Evolutionary conservation across 192 early-diverging fungal genomes (phyloP).

Genomic region (Rhizophagus clarus): DNA sequence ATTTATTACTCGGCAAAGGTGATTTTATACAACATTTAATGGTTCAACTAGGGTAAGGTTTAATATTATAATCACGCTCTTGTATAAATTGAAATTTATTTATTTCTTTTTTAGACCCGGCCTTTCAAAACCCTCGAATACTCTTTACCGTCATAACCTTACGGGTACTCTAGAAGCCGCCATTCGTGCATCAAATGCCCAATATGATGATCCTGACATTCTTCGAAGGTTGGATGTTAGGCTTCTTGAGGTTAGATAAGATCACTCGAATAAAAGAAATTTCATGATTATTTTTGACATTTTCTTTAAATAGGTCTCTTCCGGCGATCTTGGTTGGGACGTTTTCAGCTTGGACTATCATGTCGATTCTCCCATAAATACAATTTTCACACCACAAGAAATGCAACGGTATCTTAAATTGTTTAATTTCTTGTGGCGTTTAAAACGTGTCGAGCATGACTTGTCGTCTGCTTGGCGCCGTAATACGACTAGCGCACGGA

Average conservation of each 20-base stretch:
- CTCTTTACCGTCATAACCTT: slow-evolving; percentile 86
- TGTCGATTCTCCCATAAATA: slow-evolving; percentile 79
- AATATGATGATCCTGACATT: slow-evolving; percentile 79
- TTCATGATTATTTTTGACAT: not conserved
- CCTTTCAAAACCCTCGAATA: slow-evolving; percentile 67
- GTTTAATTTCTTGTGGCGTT: slow-evolving; percentile 85
- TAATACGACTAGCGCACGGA: slow-evolving; percentile 70
- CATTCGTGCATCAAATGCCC: slow-evolving; percentile 86
- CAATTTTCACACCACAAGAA: slow-evolving; percentile 71
- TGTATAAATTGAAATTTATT: not conserved
- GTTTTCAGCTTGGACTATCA: slow-evolving; percentile 90
- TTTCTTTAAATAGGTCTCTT: slow-evolving; percentile 36
- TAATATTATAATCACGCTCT: not conserved
- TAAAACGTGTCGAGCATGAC: slow-evolving; percentile 85
- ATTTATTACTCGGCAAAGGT: slow-evolving; percentile 90
- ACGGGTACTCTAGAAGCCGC: slow-evolving; percentile 84
- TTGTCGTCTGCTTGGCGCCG: slow-evolving; percentile 76
- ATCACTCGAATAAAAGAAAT: not conserved
- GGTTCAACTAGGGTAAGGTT: slow-evolving; percentile 74
- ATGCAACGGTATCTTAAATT: slow-evolving; percentile 84
- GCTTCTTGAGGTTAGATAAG: slow-evolving; percentile 60
- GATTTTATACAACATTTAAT: slow-evolving; percentile 93
- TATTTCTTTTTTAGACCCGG: slow-evolving; percentile 37
- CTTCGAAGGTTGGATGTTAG: slow-evolving; percentile 79
- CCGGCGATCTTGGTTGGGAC: slow-evolving; percentile 86